Percentiles rank a stretch among this genome's conserved stretches.
Evolutionary conservation across 2,329 filamentous ascomycete species (phyloP).

Genomic region (Cladophialophora carrionii): DNA sequence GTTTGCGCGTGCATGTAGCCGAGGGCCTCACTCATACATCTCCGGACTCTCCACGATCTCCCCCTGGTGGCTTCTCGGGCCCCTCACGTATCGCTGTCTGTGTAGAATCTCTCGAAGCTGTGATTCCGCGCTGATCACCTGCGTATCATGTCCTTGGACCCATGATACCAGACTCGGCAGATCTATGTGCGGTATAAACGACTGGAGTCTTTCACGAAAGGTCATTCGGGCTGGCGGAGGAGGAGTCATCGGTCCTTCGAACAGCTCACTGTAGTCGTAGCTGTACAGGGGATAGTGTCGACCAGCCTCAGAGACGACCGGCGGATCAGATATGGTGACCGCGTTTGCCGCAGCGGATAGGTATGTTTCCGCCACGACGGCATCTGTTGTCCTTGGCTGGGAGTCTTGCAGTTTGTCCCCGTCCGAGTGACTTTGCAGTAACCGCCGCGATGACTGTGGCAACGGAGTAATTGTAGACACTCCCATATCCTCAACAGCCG

Average conservation of each 20-base stretch:
- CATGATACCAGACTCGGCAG: conserved; percentile 25
- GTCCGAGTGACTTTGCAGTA: conserved; percentile 13
- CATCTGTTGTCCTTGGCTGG: conserved; percentile 26
- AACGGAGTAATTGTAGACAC: background rate
- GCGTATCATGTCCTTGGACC: conserved; percentile 19
- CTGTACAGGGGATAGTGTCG: conserved; percentile 35
- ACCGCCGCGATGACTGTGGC: conserved; percentile 17
- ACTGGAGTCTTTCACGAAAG: conserved; percentile 23
- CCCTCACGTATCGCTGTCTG: conserved; percentile 18
- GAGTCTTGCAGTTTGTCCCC: conserved; percentile 11
- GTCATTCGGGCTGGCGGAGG: conserved; percentile 9
- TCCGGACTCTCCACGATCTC: conserved; percentile 18
- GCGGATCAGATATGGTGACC: conserved; percentile 27
- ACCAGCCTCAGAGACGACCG: conserved; percentile 33
- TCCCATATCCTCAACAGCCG: conserved; percentile 13
- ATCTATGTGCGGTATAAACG: conserved; percentile 23
- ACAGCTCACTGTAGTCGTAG: conserved; percentile 34
- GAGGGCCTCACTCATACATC: conserved; percentile 17
- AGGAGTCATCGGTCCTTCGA: conserved; percentile 22
- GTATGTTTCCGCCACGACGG: conserved; percentile 37
- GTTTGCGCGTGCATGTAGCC: background rate
- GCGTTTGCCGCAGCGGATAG: conserved; percentile 36
- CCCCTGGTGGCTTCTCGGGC: conserved; percentile 2
- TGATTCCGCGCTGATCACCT: conserved; percentile 30
- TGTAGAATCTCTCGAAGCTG: conserved; percentile 33